These are phyloP conservation scores for Populus hybrid DNA, from an alignment of 441 rosid species.

Conservation along the genomic window DNA sequence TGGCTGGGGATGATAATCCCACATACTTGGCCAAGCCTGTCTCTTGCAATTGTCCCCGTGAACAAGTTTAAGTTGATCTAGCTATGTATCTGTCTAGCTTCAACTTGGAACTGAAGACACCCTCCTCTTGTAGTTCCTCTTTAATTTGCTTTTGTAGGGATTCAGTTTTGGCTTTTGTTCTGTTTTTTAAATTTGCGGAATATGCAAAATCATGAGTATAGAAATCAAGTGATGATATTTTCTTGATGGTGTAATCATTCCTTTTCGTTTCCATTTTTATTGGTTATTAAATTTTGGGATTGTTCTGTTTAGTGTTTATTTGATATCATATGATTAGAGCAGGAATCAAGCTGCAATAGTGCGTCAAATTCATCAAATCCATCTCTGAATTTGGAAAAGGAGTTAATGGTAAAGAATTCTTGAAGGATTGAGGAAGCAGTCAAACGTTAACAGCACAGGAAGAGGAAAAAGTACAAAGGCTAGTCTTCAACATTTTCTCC, in stretches of 20 bases:
- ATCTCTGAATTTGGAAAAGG: not conserved
- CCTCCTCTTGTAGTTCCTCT: not conserved
- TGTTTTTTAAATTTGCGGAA: not conserved
- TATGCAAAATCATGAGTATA: not conserved
- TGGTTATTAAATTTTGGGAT: not conserved
- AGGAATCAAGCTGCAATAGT: not conserved
- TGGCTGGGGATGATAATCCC: conserved; percentile 77
- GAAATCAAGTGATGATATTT: too few species aligned
- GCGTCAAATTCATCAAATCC: not conserved
- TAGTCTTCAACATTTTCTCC: not conserved
- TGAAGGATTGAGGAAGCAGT: not conserved
- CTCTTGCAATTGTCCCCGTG: conserved; percentile 4
- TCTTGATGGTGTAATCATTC: not conserved
- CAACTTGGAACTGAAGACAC: not conserved
- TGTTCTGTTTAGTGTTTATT: not conserved
- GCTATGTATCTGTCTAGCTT: not conserved
- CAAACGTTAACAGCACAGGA: not conserved
- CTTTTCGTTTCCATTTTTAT: not conserved
- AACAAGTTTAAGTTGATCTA: not conserved
- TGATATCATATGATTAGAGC: not conserved
- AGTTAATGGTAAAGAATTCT: not conserved
- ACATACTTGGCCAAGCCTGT: conserved; percentile 66
- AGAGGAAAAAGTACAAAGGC: not conserved
- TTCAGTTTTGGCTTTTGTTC: not conserved
- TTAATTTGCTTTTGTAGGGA: not conserved